Base-by-base conservation (phyloP, 2,329 filamentous ascomycete species). In the Alternaria incomplexa region DNA sequence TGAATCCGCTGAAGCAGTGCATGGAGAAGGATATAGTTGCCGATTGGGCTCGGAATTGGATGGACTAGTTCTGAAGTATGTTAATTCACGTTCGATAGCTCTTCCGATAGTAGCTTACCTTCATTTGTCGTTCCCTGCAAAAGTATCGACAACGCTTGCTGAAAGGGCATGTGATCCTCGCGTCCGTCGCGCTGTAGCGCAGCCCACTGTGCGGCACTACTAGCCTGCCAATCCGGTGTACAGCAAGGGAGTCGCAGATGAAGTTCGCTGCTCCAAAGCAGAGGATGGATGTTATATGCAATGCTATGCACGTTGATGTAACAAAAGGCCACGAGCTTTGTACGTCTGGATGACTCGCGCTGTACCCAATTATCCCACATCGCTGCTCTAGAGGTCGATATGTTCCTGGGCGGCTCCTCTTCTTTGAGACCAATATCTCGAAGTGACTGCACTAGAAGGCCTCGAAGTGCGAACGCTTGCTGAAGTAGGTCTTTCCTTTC, bases 271-370 rank as follows among this genome's bases (percentile, higher is more conserved):
- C 70, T 74, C 72, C 73, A 75, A 1, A 76, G 58, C 6, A 75
- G 61, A 7, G 74, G 74, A n/a, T 74, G 70, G 5, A 69, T 63
- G 54, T 78, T 75, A 50, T 78, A 77, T 7, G 74, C 73, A 25
- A 78, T 67, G 44, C 66, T 76, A 55, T 78, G 77, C 6, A 78
- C 69, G 40, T 76, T 77, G 30, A 78, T 70, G 32, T 77, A 77
- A 47, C 71, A 76, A 25, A 77, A 76, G 3, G 72, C 70, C 12
- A 77, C 72, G 3, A 79, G 61, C 46, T 77, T 78, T 1, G 74
- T 77, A 8, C 77, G 73, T 26, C 77, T 63, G 3, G 71, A 63
- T 8, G 71, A 73, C 58, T 79, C 76, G 17, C 59, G 53, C 30
- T 72, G 70, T 5, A 74, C 67, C 77, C 75, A 78, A 26, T 72